A percentile compares a stretch with the other conserved stretches of the same genome.
phyloP scores from a whole-genome alignment of 2,329 filamentous ascomycete species.

The Dothideomycetes sp. region DNA sequence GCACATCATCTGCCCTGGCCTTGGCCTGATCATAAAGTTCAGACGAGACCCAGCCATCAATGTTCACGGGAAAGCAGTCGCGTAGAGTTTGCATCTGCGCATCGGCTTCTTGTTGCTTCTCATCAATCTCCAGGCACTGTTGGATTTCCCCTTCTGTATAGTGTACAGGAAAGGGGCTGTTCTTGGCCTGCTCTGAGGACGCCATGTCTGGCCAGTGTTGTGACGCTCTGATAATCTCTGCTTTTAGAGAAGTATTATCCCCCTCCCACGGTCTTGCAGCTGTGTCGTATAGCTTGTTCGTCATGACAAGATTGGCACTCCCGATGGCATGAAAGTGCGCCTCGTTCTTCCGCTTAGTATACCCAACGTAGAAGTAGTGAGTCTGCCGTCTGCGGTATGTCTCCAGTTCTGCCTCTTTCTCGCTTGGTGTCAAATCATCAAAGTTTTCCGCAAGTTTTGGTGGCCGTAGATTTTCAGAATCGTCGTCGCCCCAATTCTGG shows the following conservation, averaged over 20 bases:
- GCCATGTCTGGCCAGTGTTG: constrained; percentile 9
- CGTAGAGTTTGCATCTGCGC: constrained; percentile 15
- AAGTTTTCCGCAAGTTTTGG: constrained; percentile 11
- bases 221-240: constrained; percentile 11
- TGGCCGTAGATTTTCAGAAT: constrained; percentile 12
- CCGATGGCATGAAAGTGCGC: constrained; percentile 14
- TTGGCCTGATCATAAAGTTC: constrained; percentile 14
- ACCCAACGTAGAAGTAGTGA: constrained; percentile 16
- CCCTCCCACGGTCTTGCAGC: constrained; percentile 12
- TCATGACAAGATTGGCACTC: constrained; percentile 6
- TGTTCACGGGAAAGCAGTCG: constrained; percentile 11
- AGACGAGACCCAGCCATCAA: constrained; percentile 15
- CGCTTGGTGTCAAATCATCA: constrained; percentile 11
- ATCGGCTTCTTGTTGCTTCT: constrained; percentile 15
- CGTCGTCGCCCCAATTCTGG: constrained; percentile 27
- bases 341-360: constrained; percentile 10
- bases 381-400: constrained; percentile 14
- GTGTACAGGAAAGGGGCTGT: constrained; percentile 10
- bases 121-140: constrained; percentile 14
- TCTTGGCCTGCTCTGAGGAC: neutral
- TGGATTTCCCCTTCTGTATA: constrained; percentile 10
- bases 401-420: constrained; percentile 10
- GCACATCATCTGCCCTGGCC: constrained; percentile 13
- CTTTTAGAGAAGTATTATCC: constrained; percentile 15
- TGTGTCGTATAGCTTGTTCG: constrained; percentile 5